Evolutionary conservation across 805 yeast species (phyloP).

Genomic region (Metschnikowia borealis): DNA sequence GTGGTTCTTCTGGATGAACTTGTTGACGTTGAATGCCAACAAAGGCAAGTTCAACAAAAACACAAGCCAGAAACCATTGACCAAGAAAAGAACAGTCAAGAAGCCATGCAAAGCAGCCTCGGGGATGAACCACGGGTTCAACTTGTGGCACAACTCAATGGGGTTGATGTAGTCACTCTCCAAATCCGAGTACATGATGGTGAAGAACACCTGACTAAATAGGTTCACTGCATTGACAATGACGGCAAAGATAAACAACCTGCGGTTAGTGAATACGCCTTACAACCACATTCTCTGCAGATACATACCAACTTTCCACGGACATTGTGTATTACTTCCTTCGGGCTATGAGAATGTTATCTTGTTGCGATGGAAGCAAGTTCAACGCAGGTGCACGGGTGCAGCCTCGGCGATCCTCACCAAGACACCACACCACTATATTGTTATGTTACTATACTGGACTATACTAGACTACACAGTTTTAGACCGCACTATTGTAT

Average conservation of each 20-base stretch:
- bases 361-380: constrained; percentile 4
- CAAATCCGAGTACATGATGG: constrained; percentile 91
- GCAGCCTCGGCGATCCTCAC: not conserved
- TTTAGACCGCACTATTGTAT: too few species aligned
- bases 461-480: too few species aligned
- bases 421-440: not conserved
- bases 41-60: constrained; percentile 81
- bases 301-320: constrained; percentile 29
- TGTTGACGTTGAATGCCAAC: constrained; percentile 77
- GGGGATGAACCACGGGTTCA: constrained; percentile 84
- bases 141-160: constrained; percentile 88
- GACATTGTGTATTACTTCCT: constrained; percentile 15
- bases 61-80: constrained; percentile 91
- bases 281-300: too few species aligned
- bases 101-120: constrained; percentile 83
- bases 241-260: constrained; percentile 74
- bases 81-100: constrained; percentile 62
- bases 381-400: constrained; percentile 3
- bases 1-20: constrained; percentile 74
- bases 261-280: constrained; percentile 15
- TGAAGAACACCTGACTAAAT: constrained; percentile 90
- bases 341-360: not conserved
- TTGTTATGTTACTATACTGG: too few species aligned
- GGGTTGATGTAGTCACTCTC: constrained; percentile 97
- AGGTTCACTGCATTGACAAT: constrained; percentile 81